These are phyloP conservation scores for Lactarius hengduanensis DNA, from an alignment of 768 basidiomycete genomes.

Conservation along the genomic window DNA sequence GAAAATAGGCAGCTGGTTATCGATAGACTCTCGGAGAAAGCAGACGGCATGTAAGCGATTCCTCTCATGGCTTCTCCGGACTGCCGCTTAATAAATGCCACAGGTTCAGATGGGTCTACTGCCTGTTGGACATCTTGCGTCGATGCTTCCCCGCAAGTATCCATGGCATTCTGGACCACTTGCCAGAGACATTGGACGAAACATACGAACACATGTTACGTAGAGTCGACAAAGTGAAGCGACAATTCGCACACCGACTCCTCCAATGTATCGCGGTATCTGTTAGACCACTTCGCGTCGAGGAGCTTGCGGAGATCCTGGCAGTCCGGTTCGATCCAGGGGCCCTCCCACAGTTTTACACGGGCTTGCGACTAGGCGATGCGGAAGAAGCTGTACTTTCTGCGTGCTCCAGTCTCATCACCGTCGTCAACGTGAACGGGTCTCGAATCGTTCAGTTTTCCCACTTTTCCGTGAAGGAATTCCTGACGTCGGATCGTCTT, in stretches of 20 bases:
- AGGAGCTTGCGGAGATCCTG: slow-evolving; percentile 12
- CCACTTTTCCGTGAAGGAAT: slow-evolving; percentile 17
- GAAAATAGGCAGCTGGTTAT: not conserved
- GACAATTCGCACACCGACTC: slow-evolving; percentile 3
- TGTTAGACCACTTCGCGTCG: slow-evolving; percentile 4
- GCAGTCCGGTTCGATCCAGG: not conserved
- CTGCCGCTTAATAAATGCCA: not conserved
- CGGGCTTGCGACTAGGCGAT: slow-evolving; percentile 7
- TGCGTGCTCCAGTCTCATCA: slow-evolving; percentile 6
- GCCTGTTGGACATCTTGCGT: not conserved
- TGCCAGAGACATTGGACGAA: slow-evolving; percentile 6
- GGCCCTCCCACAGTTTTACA: not conserved
- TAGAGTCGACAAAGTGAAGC: not conserved
- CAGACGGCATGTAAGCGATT: slow-evolving; percentile 5
- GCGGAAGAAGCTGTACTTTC: not conserved
- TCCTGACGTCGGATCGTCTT: no score
- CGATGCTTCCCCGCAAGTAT: not conserved
- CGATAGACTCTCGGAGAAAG: not conserved
- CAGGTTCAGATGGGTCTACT: slow-evolving; percentile 11
- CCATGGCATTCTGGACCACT: not conserved
- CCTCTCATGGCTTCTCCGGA: not conserved
- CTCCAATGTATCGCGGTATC: slow-evolving; percentile 10
- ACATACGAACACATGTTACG: slow-evolving; percentile 1
- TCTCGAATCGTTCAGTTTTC: slow-evolving; percentile 7
- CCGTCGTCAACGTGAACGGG: not conserved